phyloP scores from a whole-genome alignment of 768 basidiomycete species.

The Chalciporus piperatus region DNA sequence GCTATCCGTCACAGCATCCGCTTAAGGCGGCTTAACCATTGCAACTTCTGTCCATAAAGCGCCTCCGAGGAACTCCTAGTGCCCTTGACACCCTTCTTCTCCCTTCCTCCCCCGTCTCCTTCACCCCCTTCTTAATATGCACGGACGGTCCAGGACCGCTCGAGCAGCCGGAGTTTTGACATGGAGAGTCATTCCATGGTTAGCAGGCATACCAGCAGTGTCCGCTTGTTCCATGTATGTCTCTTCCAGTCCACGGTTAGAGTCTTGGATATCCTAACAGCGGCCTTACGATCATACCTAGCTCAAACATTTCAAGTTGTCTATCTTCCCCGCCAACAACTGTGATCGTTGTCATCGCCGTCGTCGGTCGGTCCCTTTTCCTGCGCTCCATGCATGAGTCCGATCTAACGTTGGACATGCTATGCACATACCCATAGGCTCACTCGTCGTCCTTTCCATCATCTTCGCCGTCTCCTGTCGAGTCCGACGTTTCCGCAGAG shows the following conservation, averaged over 20 bases:
- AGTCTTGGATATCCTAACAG: too few relatives aligned
- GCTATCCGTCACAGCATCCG: background rate
- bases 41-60: background rate
- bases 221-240: constrained; percentile 16
- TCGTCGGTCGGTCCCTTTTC: constrained; percentile 19
- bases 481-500: background rate
- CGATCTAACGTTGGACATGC: too few relatives aligned
- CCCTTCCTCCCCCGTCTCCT: too few relatives aligned
- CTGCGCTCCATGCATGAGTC: too few relatives aligned
- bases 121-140: constrained; percentile 2
- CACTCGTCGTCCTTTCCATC: background rate
- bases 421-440: too few relatives aligned
- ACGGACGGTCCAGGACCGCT: background rate
- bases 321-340: background rate
- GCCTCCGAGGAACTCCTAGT: background rate
- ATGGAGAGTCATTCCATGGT: background rate
- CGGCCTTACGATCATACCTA: background rate
- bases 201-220: constrained; percentile 6
- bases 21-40: background rate
- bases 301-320: background rate
- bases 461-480: background rate
- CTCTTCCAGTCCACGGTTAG: too few relatives aligned
- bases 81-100: too few relatives aligned
- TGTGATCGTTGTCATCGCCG: background rate
- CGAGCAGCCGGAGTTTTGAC: too few relatives aligned